Evolutionary conservation across 2,329 filamentous ascomycete species (phyloP).

Genomic region (Paraconiothyrium brasiliense): DNA sequence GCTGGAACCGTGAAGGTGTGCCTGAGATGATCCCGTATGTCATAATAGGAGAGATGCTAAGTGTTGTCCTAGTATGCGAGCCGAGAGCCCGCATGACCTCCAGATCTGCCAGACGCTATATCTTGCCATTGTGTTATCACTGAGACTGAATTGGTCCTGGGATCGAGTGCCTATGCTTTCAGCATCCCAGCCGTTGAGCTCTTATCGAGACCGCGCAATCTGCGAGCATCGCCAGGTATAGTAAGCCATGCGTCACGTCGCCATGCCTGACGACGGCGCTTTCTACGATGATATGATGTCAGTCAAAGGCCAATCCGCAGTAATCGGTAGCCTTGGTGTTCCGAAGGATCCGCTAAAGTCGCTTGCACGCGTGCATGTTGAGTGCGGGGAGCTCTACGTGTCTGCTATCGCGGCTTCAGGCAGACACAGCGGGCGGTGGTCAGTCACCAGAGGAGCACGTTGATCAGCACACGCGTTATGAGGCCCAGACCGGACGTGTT

Average conservation of each 20-base stretch:
- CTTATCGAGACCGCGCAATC: not conserved
- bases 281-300: not conserved
- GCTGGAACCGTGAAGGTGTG: no score
- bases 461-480: not conserved
- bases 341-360: not conserved
- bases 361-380: not conserved
- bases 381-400: not conserved
- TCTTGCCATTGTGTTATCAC: no score
- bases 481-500: not conserved
- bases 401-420: conserved; percentile 1
- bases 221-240: no score
- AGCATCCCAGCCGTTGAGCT: not conserved
- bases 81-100: no score
- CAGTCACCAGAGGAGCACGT: not conserved
- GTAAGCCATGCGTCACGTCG: not conserved
- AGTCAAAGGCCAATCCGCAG: not conserved
- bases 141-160: no score
- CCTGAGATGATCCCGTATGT: no score
- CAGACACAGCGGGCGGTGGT: not conserved
- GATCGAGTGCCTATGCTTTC: no score
- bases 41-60: no score
- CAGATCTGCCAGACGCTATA: no score
- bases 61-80: no score
- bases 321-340: not conserved
- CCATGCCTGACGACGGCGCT: not conserved